Base-by-base conservation (phyloP, 2,329 filamentous ascomycete genomes). In the Fusarium brachygibbosum region DNA sequence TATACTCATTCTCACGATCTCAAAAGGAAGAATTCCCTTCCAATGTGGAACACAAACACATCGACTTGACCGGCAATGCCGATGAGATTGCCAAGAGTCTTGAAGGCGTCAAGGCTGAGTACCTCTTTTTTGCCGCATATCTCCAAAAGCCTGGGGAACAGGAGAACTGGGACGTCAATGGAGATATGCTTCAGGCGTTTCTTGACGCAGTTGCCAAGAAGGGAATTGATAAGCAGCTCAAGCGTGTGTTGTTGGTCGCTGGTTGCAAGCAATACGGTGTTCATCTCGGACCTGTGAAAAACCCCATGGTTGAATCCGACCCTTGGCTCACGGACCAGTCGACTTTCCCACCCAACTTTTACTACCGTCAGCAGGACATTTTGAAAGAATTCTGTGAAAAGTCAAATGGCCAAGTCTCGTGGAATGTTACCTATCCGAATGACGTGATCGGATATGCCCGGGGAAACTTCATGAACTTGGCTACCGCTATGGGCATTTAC, bases 391-490 rank as follows among this genome's bases (percentile, higher is more conserved):
- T 60, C 6, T 60, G 52, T 13, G 19, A 49, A 0, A 35, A 60
- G 12, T 19, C 21, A 7, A 29, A 35, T 1, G 53, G 42, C 6
- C 35, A 19, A 1, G 6, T 28, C 0, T 13, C 41, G 6, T 60
- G 57, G 57, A 60, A 64, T 16, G 61, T 63, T 3, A 64, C 61
- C 0, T 64, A 64, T 16, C 44, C 58, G 2, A 63, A 58, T n/a
- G 61, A 64, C 19, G 61, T 64, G 10, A 63, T 64, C 2, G 61
- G 61, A 3, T 64, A 63, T 9, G 61, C 58, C 1, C 59, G 51
- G 9, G 58, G 61, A 14, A 64, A 64, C 29, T 64, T 64, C 9
- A 64, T 64, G 61, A 64, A 64, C 17, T 19, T 64, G n/a, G 44
- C 21, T 9, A 64, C 50, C 9, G 58, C 50, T 1, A 23, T 58